Percentiles rank a stretch among this genome's conserved stretches.
Conservation (phyloP, 2,329 filamentous ascomycete species). For the Nemania diffusa region DNA sequence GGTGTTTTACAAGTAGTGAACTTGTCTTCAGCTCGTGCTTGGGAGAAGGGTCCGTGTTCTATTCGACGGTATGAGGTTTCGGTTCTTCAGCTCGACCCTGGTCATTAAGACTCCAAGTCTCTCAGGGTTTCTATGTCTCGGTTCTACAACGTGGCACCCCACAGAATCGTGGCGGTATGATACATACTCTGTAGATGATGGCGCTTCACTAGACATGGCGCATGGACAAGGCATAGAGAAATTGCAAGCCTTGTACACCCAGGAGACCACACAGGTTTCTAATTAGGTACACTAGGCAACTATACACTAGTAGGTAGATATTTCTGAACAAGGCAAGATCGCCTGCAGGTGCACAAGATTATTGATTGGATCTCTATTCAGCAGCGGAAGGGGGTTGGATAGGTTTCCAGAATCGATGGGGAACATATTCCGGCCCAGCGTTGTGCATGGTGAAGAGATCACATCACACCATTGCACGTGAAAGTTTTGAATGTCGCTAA, state of each 20-base stretch:
- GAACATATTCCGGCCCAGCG: constrained; percentile 23
- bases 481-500: constrained; percentile 10
- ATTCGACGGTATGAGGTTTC: not conserved
- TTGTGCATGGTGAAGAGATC: constrained; percentile 28
- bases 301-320: constrained; percentile 13
- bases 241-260: constrained; percentile 20
- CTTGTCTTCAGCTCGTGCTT: not conserved
- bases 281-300: not conserved
- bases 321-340: constrained; percentile 23
- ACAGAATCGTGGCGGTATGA: constrained; percentile 18
- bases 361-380: constrained; percentile 25
- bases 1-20: not conserved
- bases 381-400: constrained; percentile 15
- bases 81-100: constrained; percentile 24
- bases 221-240: constrained; percentile 29
- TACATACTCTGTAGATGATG: constrained; percentile 14
- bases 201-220: constrained; percentile 11
- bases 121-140: constrained; percentile 19
- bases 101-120: constrained; percentile 2
- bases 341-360: constrained; percentile 8
- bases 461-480: constrained; percentile 31
- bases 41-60: not conserved
- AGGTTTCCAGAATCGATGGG: constrained; percentile 20
- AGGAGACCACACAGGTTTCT: not conserved
- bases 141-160: constrained; percentile 37